Evolutionary conservation across 768 basidiomycete genomes (phyloP), one percentile per base, ranked within the genome.

Genomic region (Boletus sp.): DNA sequence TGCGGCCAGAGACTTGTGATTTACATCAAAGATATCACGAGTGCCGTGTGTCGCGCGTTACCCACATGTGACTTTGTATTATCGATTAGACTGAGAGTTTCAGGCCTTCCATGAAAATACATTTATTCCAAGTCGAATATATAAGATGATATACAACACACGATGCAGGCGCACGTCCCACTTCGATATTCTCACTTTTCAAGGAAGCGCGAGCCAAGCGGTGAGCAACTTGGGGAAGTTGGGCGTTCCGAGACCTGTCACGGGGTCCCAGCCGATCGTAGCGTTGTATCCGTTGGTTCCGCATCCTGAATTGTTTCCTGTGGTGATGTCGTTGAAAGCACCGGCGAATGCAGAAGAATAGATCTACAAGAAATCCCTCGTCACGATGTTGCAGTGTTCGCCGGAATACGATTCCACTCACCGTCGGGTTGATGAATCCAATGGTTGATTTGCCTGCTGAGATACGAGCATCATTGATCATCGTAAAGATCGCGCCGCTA

Each of bases 221-320:
- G 71, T 68, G 33, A 79, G 64, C 53, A 87, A 68, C 54, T 75
- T 77, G 46, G 72, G 62, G 65, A 84, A 87, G 60, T 84, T 77
- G 29, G 66, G 72, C 8, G 71, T 72, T 9, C 72, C 71, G 0
- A 70, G 56, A 19, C 73, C 72, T 2, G 71, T 72, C 45, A 74
- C 71, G n/a, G 71, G 72, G 47, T 68, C 67, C 64, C 64, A 70
- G 1, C 68, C 66, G 5, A 30, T 15, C 1, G 61, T 57, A 7
- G 67, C 63, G 15, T 52, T 61, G 55, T 55, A 70, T 13, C 71
- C 69, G 1, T 43, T 40, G 3, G 70, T 68, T 21, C 64, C 61
- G 5, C 70, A 70, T 8, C 69, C 66, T 0, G 69, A 65, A 35
- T 69, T 67, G 47, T 50, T 15, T 15, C 66, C 58, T 32, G 7